Evolutionary conservation across 208 protist genomes (phyloP).

Genomic region (Crithidia fasciculata): DNA sequence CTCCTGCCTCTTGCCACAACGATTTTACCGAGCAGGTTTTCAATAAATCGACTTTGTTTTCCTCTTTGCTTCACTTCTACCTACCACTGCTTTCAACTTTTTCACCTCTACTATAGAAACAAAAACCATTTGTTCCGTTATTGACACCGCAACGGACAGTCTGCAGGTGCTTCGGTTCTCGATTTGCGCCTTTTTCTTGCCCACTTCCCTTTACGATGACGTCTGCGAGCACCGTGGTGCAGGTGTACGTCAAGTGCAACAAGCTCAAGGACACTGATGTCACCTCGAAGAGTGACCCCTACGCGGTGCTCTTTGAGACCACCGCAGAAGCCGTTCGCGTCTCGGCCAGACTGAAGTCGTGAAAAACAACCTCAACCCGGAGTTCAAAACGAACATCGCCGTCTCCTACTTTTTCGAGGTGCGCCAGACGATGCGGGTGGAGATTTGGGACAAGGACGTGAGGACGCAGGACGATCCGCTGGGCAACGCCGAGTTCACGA

Average conservation of each 20-base stretch:
- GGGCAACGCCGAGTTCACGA: slow-evolving; percentile 26
- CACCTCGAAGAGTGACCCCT: slow-evolving; percentile 9
- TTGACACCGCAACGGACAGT: no score
- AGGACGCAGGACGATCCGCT: slow-evolving; percentile 34
- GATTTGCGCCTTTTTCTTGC: no score
- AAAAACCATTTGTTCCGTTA: no score
- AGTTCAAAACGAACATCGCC: slow-evolving; percentile 32
- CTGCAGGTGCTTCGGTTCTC: no score
- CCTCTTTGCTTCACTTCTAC: no score
- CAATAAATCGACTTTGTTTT: no score
- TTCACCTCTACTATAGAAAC: no score
- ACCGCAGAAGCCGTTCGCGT: background rate
- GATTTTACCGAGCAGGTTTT: no score
- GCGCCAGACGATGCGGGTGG: slow-evolving; percentile 26
- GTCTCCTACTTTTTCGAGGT: slow-evolving; percentile 53
- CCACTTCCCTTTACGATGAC: background rate
- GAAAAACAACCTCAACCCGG: slow-evolving; percentile 42
- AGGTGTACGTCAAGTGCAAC: slow-evolving; percentile 7
- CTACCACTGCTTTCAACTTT: no score
- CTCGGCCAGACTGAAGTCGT: slow-evolving; percentile 13
- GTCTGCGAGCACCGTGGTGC: background rate
- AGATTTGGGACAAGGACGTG: slow-evolving; percentile 37
- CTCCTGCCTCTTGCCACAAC: no score
- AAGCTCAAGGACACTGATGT: slow-evolving; percentile 7
- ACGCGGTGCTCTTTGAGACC: slow-evolving; percentile 2